These are phyloP conservation scores for Trichoderma sp. DNA, from an alignment of 2,329 filamentous ascomycete genomes.

Conservation along the genomic window DNA sequence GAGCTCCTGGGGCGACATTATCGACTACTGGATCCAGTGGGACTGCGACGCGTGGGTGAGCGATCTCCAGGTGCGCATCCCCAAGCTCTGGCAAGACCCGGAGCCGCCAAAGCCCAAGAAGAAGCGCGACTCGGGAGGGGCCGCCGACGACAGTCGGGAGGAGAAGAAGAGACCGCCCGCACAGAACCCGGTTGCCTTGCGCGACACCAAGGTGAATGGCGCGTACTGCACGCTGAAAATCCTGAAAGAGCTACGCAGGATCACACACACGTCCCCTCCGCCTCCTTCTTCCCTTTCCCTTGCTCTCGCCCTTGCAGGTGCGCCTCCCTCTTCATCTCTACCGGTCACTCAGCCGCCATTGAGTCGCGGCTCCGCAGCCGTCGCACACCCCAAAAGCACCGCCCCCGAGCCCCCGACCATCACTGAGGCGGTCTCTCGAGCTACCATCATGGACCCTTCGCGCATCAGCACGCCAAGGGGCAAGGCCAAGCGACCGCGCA, in stretches of 20 bases:
- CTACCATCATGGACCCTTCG: neutral
- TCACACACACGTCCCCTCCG: conserved; percentile 36
- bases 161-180: conserved; percentile 41
- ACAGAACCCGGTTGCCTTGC: conserved; percentile 47
- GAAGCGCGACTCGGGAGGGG: conserved; percentile 39
- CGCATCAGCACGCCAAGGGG: conserved; percentile 29
- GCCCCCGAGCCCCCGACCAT: conserved; percentile 21
- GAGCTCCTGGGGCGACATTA: conserved; percentile 71
- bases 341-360: neutral
- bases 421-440: conserved; percentile 18
- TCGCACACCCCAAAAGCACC: neutral
- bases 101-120: conserved; percentile 49
- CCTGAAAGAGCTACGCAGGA: conserved; percentile 43
- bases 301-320: neutral
- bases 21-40: conserved; percentile 75
- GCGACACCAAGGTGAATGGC: conserved; percentile 51
- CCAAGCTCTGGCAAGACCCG: conserved; percentile 60
- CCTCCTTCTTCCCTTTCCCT: neutral
- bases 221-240: conserved; percentile 51
- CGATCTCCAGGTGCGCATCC: conserved; percentile 61
- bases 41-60: conserved; percentile 74
- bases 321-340: neutral
- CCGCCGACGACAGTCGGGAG: conserved; percentile 35
- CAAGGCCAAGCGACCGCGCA: conserved; percentile 43
- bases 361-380: conserved; percentile 25